Evolutionary conservation across 2,329 filamentous ascomycete genomes (phyloP), one percentile per base, ranked within the genome.

Genomic region (Clarireedia monteithiana): DNA sequence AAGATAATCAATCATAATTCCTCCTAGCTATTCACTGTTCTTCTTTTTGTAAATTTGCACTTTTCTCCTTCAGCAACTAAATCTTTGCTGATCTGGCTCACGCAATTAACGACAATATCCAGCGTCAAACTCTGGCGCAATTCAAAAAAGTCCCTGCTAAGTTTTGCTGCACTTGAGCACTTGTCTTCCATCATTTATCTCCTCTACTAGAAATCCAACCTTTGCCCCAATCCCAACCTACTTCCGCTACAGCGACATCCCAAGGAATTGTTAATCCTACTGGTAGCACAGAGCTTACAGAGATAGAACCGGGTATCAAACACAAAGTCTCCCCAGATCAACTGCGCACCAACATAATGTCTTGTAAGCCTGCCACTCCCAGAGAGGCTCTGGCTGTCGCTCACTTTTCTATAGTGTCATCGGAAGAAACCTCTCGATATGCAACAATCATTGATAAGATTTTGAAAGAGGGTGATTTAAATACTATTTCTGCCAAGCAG

Each of bases 361-460:
- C 62, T 55, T 59, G 63, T 64, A 61, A 58, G 60, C 39, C 9
- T 36, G 24, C 39, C 5, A 44, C 24, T 24, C 26, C 24, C 27
- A 34, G 14, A 20, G 23, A 27, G 30, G 36, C 23, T 47, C 23
- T 34, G 38, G 23, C 49, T 49, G 39, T 23, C 40, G 17, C 57
- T 62, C 53, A 60, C 48, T 45, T 14, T 53, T 12, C 3, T 24
- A 40, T 38, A 70, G 68, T 68, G 54, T 58, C 63, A 34, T 61
- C 64, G 36, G 62, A 65, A 36, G 64, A 71, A 53, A 48, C 26
- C 14, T 61, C 64, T 20, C 65, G 69, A 55, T 72, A 68, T 58
- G 68, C 65, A 26, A 64, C 64, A n/a, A 67, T 72, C 48, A 72
- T 74, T 55, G 72, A 74, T 57, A 63, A 57, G 20, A 73, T 73